Evolutionary conservation across 352 stramenopile genomes (phyloP), one percentile per base, ranked within the genome.

Genomic region (Globisporangium emineosum): DNA sequence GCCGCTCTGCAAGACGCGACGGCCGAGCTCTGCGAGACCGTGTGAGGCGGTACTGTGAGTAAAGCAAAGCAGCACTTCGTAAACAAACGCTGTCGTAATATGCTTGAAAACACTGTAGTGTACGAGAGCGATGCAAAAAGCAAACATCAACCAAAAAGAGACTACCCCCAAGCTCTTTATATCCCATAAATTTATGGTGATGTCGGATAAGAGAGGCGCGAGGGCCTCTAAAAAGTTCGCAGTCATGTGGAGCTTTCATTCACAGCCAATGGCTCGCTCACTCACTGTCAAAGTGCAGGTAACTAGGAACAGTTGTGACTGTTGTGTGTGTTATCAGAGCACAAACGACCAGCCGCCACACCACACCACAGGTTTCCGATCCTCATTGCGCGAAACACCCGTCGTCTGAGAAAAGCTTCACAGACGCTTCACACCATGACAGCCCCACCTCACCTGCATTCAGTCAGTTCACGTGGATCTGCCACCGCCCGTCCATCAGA

Each of bases 1-100:
- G 13, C 66, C 35, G 59, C 45, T 19, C 27, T 64, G 2, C 8
- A 27, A 12, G 35, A 57, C 17, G 55, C 63, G 13, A 59, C 23
- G 17, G 47, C 27, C n/a, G 33, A 56, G 21, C 23, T 62, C 37
- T 67, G 62, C 45, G 32, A 19, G 30, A 33, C 43, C 19, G 15
- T 50, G 51, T n/a, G 51, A 13, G 51, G 8, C 21, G 7, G 51
- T 43, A 56, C 30, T 17, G 35, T 52, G 9, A 23, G n/a, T 52
- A 53, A 17, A 19, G 25, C 10, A 21, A 19, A 21, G 30, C 15
- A 53, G 21, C 30, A 17, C 10, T 54, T 5, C 4, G 23, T 43
- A 43, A 43, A 15, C 37, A 43, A n/a, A n/a, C n/a, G n/a, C n/a
- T n/a, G n/a, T 23, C 21, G 23, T 21, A 32, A 23, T 8, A 43